These are phyloP conservation scores for Akanthomyces dipterigenus DNA, from an alignment of 2,329 filamentous ascomycete species.

Conservation along the genomic window DNA sequence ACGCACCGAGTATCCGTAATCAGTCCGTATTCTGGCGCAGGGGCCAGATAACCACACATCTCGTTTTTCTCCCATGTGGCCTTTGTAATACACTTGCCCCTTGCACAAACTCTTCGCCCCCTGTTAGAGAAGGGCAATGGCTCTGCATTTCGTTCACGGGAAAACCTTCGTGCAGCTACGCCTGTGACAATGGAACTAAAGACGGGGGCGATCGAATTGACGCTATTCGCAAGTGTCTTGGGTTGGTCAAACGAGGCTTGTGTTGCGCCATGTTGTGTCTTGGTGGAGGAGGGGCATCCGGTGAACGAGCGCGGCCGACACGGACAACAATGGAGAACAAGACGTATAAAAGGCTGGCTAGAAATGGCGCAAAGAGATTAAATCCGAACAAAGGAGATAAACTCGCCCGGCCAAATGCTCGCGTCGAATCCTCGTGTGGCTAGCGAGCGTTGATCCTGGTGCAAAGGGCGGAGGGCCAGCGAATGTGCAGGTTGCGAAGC, in stretches of 20 bases:
- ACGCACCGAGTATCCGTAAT: background rate
- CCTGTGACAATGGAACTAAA: background rate
- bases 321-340: background rate
- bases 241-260: background rate
- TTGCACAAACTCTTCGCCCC: background rate
- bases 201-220: background rate
- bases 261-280: background rate
- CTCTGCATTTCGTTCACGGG: background rate
- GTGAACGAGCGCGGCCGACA: background rate
- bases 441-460: background rate
- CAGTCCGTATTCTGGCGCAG: background rate
- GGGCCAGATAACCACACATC: background rate
- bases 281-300: background rate
- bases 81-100: background rate
- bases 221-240: background rate
- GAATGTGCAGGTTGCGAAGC: background rate
- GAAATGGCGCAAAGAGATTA: background rate
- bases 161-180: background rate
- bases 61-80: background rate
- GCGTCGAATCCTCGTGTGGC: background rate
- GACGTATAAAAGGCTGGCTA: background rate
- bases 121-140: background rate
- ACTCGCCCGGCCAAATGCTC: background rate
- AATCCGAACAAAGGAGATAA: background rate
- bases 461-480: background rate